Evolutionary conservation across 495 filamentous ascomycete genomes (phyloP), one percentile per base, ranked within the genome.

Genomic region (Cercophora scortea): DNA sequence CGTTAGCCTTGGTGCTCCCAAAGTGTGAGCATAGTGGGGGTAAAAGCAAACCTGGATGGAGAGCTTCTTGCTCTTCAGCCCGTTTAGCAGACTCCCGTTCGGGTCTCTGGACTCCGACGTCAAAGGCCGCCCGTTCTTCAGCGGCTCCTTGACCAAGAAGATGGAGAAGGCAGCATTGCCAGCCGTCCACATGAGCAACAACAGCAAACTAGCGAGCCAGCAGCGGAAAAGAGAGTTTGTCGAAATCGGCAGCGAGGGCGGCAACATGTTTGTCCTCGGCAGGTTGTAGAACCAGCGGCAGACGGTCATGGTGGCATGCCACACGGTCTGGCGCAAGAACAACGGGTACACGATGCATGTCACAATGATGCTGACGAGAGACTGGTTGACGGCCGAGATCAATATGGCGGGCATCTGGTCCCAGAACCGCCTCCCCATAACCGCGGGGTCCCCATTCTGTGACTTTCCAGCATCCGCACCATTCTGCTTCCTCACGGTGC

Each of bases 51-150:
- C 83, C 70, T 70, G 78, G 38, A 78, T 74, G n/a, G 81, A 61
- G 40, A 80, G 69, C 55, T 85, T 88, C 65, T 80, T 90, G 16
- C 85, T 80, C 55, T 83, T 89, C 44, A 98, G 68, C 1, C 93
- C 93, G 49, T 82, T 88, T 43, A 97, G 64, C 40, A 98, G 72
- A 60, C 85, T 95, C 36, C 89, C 92, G 58, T 94, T 98, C 1
- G 93, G 90, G 70, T 97, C 94, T 56, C 83, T 87, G 5, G 89
- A 87, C 50, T 90, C 86, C 10, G 77, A 73, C 1, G 89, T 94
- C 18, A 98, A 75, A n/a, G 90, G 89, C 58, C 87, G 83, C 2
- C 77, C 83, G 53, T 85, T 82, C 66, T 93, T 94, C 42, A 95
- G 62, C 7, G 94, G 93, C 56, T 86, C 83, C 64, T 86, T 82